Evolutionary conservation across 2,329 filamentous ascomycete species (phyloP).

Genomic region (Zymoseptoria brevis): DNA sequence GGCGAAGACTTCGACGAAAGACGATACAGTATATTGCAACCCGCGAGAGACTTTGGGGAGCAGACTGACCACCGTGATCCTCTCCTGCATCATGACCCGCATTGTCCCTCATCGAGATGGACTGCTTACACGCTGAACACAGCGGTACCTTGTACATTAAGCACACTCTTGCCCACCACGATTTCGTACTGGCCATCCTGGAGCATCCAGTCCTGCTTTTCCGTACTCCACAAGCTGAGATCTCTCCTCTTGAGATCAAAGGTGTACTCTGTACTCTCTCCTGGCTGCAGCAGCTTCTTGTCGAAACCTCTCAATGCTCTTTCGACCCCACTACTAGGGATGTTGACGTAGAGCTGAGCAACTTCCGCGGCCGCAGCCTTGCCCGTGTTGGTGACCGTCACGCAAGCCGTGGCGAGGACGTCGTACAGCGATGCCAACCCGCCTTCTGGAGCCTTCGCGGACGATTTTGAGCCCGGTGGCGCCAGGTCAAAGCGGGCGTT

Average conservation of each 20-base stretch:
- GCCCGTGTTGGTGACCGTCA: slow-evolving; percentile 58
- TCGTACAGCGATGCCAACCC: slow-evolving; percentile 50
- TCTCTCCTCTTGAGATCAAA: slow-evolving; percentile 17
- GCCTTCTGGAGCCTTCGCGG: slow-evolving; percentile 8
- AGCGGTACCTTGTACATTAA: slow-evolving; percentile 5
- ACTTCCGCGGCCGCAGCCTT: slow-evolving; percentile 44
- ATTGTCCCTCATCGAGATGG: neutral
- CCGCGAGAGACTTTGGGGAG: neutral
- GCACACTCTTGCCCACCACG: slow-evolving; percentile 17
- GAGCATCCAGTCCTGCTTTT: slow-evolving; percentile 14
- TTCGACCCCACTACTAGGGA: slow-evolving; percentile 23
- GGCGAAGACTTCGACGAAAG: no score
- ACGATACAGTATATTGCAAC: no score
- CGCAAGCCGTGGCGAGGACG: slow-evolving; percentile 48
- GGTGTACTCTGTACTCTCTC: slow-evolving; percentile 9
- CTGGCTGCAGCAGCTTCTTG: slow-evolving; percentile 27
- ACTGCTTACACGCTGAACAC: neutral
- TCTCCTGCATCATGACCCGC: no score
- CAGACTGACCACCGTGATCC: neutral
- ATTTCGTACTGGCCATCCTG: slow-evolving; percentile 21
- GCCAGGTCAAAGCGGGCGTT: slow-evolving; percentile 3
- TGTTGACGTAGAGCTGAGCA: slow-evolving; percentile 44
- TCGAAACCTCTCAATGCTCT: slow-evolving; percentile 33
- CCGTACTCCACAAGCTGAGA: slow-evolving; percentile 16
- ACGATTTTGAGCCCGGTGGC: slow-evolving; percentile 10